Base-by-base conservation (phyloP, 176 grass and related monocot species). In the Cenchrus purpureus region DNA sequence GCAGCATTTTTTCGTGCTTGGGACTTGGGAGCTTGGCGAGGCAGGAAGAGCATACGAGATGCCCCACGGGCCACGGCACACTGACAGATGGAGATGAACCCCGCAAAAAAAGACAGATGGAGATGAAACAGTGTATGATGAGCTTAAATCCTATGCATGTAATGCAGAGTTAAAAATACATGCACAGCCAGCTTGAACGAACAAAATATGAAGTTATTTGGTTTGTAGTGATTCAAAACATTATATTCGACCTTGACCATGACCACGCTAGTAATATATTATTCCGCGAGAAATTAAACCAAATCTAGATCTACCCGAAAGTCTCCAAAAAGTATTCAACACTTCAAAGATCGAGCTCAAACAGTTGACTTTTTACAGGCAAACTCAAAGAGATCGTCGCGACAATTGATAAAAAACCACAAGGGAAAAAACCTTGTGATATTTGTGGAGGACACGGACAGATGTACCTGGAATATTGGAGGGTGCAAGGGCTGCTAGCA, bases 401-500 rank as follows among this genome's bases (percentile, higher is more conserved):
- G 34, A 34, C 34, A 34, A 10, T 3, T 4, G 10, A 9, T 8
- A 12, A 12, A 51, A 9, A 51, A 13, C 16, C 10, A 3, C 1
- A 10, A 60, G 0, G 8, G 20, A 60, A n/a, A 60, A 60, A 60
- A 22, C 58, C 58, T 22, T 7, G 0, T 22, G 58, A 3, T 25
- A 22, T 60, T 46, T 6, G 44, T 4, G 2, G 19, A 4, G 37
- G 37, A 40, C 37, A 40, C 6, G 7, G 58, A 10, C 6, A 2
- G 12, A 11, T 54, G 8, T 7, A 79, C 77, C 77, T 79, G 77
- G 19, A 68, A 68, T 54, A 69, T 56, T 8, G 64, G 79, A 56
- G 49, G 65, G 10, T 17, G 32, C 1, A 87, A 56, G 63, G 84
- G 88, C 3, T 87, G 73, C 17, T 13, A 83, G 73, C 88, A 90